Conservation (phyloP, 2,329 filamentous ascomycete genomes). For the Apiospora rasikravindrae region DNA sequence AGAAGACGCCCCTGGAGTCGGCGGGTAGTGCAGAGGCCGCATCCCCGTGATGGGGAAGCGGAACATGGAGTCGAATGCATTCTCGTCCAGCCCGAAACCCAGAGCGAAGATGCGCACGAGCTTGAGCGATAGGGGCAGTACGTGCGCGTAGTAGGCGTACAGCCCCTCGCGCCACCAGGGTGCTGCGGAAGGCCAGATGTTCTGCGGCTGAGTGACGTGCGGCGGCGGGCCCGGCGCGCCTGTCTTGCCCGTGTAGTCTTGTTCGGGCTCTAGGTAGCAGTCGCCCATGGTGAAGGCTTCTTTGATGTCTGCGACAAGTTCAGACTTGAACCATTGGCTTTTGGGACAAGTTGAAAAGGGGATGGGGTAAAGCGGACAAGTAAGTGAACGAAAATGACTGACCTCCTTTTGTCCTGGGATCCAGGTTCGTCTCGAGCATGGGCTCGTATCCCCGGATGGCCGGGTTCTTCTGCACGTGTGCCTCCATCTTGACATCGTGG, state of each 20-base stretch:
- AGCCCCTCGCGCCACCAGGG: constrained; percentile 41
- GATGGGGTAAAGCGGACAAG: not conserved
- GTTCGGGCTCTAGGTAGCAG: constrained; percentile 43
- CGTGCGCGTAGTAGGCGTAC: constrained; percentile 40
- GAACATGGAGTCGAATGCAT: constrained; percentile 43
- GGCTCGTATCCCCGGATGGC: constrained; percentile 43
- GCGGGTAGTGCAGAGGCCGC: constrained; percentile 47
- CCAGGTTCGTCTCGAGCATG: constrained; percentile 39
- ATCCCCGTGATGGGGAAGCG: constrained; percentile 48
- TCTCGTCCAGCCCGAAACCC: constrained; percentile 45
- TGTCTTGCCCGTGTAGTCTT: constrained; percentile 37
- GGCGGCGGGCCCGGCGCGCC: constrained; percentile 30
- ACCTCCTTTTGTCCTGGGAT: constrained; percentile 38
- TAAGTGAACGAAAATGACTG: not conserved
- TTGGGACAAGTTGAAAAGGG: too few species aligned
- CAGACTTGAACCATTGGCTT: not conserved
- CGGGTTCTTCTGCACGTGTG: constrained; percentile 43
- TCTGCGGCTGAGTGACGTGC: constrained; percentile 37
- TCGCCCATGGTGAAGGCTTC: constrained; percentile 46
- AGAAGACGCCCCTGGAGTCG: constrained; percentile 34
- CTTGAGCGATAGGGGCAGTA: constrained; percentile 39
- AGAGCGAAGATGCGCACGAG: constrained; percentile 43
- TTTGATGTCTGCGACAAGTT: constrained; percentile 30
- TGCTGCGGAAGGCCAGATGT: constrained; percentile 40
- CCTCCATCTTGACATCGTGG: constrained; percentile 39